Evolutionary conservation across 202 grass and related monocot species (phyloP).

Genomic region (Elaeis oleifera): DNA sequence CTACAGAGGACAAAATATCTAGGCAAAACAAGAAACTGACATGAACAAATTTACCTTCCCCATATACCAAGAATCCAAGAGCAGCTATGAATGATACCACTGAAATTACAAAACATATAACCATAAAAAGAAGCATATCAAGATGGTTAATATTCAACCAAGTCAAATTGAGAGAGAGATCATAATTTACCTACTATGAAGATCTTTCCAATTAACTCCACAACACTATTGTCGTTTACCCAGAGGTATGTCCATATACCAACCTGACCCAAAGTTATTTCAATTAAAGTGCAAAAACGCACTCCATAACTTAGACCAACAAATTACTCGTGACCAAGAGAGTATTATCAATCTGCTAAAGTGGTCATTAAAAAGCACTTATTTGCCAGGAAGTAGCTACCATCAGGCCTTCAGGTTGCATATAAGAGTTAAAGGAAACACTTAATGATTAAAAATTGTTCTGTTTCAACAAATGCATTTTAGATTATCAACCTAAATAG

Average conservation of each 20-base stretch:
- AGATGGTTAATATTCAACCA: neutral
- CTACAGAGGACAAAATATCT: neutral
- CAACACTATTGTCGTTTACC: slow-evolving; percentile 30
- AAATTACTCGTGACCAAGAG: too few species aligned
- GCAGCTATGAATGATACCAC: slow-evolving; percentile 71
- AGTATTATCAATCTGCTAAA: too few species aligned
- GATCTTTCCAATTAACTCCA: slow-evolving; percentile 9
- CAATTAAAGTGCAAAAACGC: neutral
- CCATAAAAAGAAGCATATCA: neutral
- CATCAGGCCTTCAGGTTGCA: too few species aligned
- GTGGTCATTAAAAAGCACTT: too few species aligned
- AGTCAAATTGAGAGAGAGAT: neutral
- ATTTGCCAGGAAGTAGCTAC: too few species aligned
- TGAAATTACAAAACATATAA: slow-evolving; percentile 28
- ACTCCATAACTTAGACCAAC: too few species aligned
- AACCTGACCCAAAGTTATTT: slow-evolving; percentile 33
- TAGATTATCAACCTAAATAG: too few species aligned
- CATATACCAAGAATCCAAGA: slow-evolving; percentile 34
- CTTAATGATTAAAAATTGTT: too few species aligned
- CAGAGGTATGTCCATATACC: slow-evolving; percentile 86
- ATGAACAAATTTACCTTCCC: slow-evolving; percentile 14
- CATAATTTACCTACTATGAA: slow-evolving; percentile 13
- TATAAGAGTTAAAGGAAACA: too few species aligned
- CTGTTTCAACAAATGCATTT: too few species aligned
- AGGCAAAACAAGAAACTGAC: neutral